Conservation (phyloP, 2,329 filamentous ascomycete species). For the Fusarium palustre region DNA sequence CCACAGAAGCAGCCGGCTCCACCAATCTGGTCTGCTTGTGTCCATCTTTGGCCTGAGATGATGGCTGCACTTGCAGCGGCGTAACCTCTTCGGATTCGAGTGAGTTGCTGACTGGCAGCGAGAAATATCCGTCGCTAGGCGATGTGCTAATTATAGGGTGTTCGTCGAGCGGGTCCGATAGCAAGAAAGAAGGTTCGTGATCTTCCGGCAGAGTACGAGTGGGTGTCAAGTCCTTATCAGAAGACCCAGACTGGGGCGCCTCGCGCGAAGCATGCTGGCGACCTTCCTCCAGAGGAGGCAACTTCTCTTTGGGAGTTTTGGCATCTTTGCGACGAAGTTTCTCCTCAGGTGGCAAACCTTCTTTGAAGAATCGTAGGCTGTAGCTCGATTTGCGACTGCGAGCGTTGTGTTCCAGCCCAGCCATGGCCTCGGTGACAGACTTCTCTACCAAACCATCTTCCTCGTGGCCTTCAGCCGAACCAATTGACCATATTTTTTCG, state of each 20-base stretch:
- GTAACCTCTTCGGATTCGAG: constrained; percentile 18
- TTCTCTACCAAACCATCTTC: constrained; percentile 71
- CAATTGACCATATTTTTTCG: constrained; percentile 75
- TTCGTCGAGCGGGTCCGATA: constrained; percentile 29
- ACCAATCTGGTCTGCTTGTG: constrained; percentile 41
- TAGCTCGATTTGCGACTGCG: constrained; percentile 76
- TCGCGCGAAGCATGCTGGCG: constrained; percentile 9
- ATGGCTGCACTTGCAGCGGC: constrained; percentile 31
- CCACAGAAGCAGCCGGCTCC: constrained; percentile 40
- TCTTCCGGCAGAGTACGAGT: constrained; percentile 32
- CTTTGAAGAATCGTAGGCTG: constrained; percentile 74
- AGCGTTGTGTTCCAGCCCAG: constrained; percentile 70
- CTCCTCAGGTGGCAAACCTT: constrained; percentile 70
- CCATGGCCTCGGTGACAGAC: constrained; percentile 71
- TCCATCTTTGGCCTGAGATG: constrained; percentile 29
- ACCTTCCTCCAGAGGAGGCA: constrained; percentile 53
- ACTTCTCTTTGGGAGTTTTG: constrained; percentile 56
- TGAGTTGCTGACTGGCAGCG: constrained; percentile 25
- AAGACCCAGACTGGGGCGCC: not conserved
- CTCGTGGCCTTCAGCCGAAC: constrained; percentile 61
- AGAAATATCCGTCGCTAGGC: constrained; percentile 45
- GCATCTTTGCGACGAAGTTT: constrained; percentile 65
- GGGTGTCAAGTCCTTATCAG: constrained; percentile 15
- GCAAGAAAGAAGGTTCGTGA: constrained; percentile 12
- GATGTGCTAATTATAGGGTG: constrained; percentile 38